phyloP scores from a whole-genome alignment of 208 protist species.

The Lotmaria passim region DNA sequence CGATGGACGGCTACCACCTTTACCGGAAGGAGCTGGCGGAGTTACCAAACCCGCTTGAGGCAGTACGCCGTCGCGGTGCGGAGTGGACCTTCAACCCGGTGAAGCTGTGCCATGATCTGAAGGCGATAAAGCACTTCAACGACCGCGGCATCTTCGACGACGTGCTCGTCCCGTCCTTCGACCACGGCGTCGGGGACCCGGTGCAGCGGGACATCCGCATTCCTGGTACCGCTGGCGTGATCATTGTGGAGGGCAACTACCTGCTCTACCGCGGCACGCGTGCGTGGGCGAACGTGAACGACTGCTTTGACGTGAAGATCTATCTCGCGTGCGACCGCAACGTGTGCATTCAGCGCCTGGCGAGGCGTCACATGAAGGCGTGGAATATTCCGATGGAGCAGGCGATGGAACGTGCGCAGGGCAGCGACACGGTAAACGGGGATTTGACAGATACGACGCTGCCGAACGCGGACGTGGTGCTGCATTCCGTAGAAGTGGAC shows the following conservation, averaged over 20 bases:
- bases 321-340: slow-evolving; percentile 56
- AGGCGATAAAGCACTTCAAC: slow-evolving; percentile 34
- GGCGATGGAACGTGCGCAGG: slow-evolving; percentile 65
- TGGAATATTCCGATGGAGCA: slow-evolving; percentile 54
- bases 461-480: slow-evolving; percentile 51
- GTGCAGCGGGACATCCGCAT: slow-evolving; percentile 53
- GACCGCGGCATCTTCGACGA: slow-evolving; percentile 46
- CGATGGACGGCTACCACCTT: slow-evolving; percentile 87
- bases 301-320: slow-evolving; percentile 61
- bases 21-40: slow-evolving; percentile 50
- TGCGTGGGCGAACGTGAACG: slow-evolving; percentile 67
- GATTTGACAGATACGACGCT: slow-evolving; percentile 71
- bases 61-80: slow-evolving; percentile 64
- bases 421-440: slow-evolving; percentile 75
- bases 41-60: slow-evolving; percentile 66
- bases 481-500: slow-evolving; percentile 51
- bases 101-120: slow-evolving; percentile 59
- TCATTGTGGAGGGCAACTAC: slow-evolving; percentile 86
- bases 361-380: slow-evolving; percentile 70
- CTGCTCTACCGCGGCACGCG: slow-evolving; percentile 63
- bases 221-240: slow-evolving; percentile 43
- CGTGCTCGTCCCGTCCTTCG: slow-evolving; percentile 75
- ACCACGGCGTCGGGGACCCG: slow-evolving; percentile 76
- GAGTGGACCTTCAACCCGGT: slow-evolving; percentile 84
- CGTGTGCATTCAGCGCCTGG: slow-evolving; percentile 59